Base-by-base conservation (phyloP, 176 grass and related monocot genomes). In the Pharus latifolius region DNA sequence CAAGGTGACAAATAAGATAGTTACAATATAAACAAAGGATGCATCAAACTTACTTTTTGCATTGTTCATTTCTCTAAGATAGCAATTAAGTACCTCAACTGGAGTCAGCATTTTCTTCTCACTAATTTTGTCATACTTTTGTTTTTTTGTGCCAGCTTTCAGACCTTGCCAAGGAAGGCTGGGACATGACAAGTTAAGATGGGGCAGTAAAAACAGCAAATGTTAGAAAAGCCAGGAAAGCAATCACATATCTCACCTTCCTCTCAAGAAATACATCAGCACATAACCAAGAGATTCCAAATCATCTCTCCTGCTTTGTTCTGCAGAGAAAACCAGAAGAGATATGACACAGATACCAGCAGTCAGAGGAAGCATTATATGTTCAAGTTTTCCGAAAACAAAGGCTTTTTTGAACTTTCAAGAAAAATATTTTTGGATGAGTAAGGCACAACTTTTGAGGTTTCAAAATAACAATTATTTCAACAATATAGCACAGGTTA, bases 71-170 rank as follows among this genome's bases (percentile, higher is more conserved):
- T 57, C 29, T 24, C 31, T 40, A 10, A 25, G 34, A 67, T 33
- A 29, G 9, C 31, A 78, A 76, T 54, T 17, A 78, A 56, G 55
- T 70, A 95, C 91, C 91, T 87, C 91, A 69, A 95, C 74, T 72
- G 91, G 73, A 75, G 91, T 95, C 49, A 95, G 77, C 91, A 95
- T 95, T 82, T 95, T 95, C 83, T 95, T 95, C 68, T 95, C 91
- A 70, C 91, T 90, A 74, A 95, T 90, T 87, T 87, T 95, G 56
- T 95, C 91, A 27, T 95, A 95, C 77, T 95, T 95, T 34, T 95
- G 87, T 75, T 95, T 95, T 82, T 95, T 95, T 0, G 91, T 95
- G 46, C 87, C 83, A 23, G 91, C 91, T 90, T 90, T 90, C 62
- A 95, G 77, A 60, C 91, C 91, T 82, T 95, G 87, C 87, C 91